These are phyloP conservation scores for Dioscorea zingiberensis DNA, from an alignment of 106 monocot genomes.

Conservation along the genomic window DNA sequence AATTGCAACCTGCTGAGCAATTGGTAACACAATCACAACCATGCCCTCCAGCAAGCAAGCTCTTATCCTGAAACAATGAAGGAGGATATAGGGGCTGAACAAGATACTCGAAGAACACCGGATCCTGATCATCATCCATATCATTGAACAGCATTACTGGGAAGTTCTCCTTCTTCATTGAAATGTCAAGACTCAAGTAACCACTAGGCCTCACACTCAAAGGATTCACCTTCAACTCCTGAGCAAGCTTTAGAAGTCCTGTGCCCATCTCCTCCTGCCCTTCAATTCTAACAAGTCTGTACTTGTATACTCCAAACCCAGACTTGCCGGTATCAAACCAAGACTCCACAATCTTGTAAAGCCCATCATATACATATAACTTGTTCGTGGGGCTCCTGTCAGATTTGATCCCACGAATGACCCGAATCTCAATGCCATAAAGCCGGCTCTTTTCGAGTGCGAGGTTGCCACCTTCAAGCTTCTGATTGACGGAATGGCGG, in stretches of 20 bases:
- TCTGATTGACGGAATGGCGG: conserved; percentile 33
- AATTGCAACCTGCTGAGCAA: conserved; percentile 60
- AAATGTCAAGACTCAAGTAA: conserved; percentile 65
- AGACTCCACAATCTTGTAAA: conserved; percentile 56
- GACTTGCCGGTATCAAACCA: conserved; percentile 67
- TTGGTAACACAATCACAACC: conserved; percentile 60
- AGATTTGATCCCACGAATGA: conserved; percentile 45
- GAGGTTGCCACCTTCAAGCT: conserved; percentile 60
- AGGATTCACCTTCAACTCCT: conserved; percentile 50
- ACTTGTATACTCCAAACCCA: conserved; percentile 67
- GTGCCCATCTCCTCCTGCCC: conserved; percentile 66
- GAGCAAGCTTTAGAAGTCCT: conserved; percentile 27
- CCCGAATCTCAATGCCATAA: conserved; percentile 69
- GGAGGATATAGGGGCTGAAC: conserved; percentile 44
- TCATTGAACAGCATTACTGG: conserved; percentile 74
- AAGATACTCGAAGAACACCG: conserved; percentile 74
- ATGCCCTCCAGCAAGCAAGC: conserved; percentile 20
- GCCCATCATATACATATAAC: conserved; percentile 64
- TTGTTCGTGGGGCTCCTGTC: conserved; percentile 29
- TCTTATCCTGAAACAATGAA: conserved; percentile 15
- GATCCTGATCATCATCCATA: conserved; percentile 72
- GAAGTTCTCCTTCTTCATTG: conserved; percentile 59
- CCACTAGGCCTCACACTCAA: conserved; percentile 42
- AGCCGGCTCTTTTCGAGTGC: conserved; percentile 58
- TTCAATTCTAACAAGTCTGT: conserved; percentile 52